Conservation (phyloP, 2,329 filamentous ascomycete genomes). For the Leptographium wingfieldii region DNA sequence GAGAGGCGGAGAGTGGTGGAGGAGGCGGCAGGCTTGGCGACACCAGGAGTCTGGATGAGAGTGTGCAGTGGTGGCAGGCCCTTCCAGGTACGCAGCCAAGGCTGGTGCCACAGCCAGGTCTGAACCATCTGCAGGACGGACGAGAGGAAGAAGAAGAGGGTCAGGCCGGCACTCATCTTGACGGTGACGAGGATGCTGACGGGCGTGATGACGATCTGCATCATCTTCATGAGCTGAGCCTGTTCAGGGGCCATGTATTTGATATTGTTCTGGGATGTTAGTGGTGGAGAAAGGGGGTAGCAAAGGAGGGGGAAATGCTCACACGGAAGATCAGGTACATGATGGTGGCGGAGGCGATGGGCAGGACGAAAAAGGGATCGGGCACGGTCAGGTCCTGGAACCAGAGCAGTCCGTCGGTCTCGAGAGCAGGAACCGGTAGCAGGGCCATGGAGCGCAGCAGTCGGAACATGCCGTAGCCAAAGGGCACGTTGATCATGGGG, state of each 20-base stretch:
- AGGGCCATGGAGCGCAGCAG: slow-evolving; percentile 59
- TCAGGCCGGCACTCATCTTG: slow-evolving; percentile 34
- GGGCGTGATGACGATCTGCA: slow-evolving; percentile 23
- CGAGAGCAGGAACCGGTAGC: slow-evolving; percentile 70
- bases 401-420: slow-evolving; percentile 62
- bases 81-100: slow-evolving; percentile 23
- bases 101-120: slow-evolving; percentile 28
- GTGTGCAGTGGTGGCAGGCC: slow-evolving; percentile 23
- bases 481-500: slow-evolving; percentile 47
- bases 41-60: not conserved
- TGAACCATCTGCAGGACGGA: slow-evolving; percentile 27
- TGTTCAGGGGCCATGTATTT: slow-evolving; percentile 21
- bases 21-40: not conserved
- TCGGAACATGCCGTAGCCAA: slow-evolving; percentile 73
- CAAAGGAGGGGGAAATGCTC: slow-evolving; percentile 15
- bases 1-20: slow-evolving; percentile 7
- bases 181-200: slow-evolving; percentile 30
- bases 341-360: slow-evolving; percentile 42
- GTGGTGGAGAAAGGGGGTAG: not conserved
- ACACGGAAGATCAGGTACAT: slow-evolving; percentile 49
- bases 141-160: slow-evolving; percentile 47
- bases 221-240: slow-evolving; percentile 20
- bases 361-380: slow-evolving; percentile 71
- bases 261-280: slow-evolving; percentile 15
- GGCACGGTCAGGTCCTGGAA: slow-evolving; percentile 60